phyloP scores from a whole-genome alignment of 2,329 filamentous ascomycete species.

The Microsporum canis region DNA sequence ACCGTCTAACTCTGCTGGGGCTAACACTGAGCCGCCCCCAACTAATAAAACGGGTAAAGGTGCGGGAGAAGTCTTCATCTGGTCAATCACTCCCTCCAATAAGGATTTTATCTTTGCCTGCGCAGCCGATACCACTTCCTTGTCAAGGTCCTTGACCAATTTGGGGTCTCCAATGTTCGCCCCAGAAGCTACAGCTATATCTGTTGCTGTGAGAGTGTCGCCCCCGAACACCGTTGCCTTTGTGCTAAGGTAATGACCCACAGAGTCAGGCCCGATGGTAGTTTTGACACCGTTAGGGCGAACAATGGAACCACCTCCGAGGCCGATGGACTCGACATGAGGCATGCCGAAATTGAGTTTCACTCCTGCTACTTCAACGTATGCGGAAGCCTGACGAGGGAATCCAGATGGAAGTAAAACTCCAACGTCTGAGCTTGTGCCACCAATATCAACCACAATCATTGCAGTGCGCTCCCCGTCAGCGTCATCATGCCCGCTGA shows the following conservation, averaged over 20 bases:
- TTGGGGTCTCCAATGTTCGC: conserved; percentile 16
- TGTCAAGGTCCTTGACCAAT: conserved; percentile 15
- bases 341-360: conserved; percentile 50
- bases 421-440: conserved; percentile 51
- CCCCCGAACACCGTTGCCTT: conserved; percentile 46
- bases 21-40: conserved; percentile 44
- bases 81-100: conserved; percentile 43
- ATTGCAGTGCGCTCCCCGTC: conserved; percentile 10
- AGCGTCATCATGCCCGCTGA: conserved; percentile 6
- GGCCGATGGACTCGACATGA: conserved; percentile 45
- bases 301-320: conserved; percentile 45
- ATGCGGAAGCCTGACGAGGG: conserved; percentile 48
- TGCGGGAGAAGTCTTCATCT: conserved; percentile 45
- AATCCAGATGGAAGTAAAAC: conserved; percentile 48
- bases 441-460: conserved; percentile 49
- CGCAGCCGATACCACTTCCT: conserved; percentile 13
- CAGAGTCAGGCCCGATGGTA: conserved; percentile 46
- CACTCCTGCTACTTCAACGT: conserved; percentile 48
- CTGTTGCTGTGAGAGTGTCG: conserved; percentile 42
- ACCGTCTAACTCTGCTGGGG: conserved; percentile 36
- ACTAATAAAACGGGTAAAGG: conserved; percentile 44
- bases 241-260: conserved; percentile 41
- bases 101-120: conserved; percentile 32
- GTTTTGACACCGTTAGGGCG: conserved; percentile 24
- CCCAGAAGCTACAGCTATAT: conserved; percentile 31